Percentiles rank a stretch among this genome's conserved stretches.
phyloP scores from a whole-genome alignment of 805 yeast species.

The Suhomyces sp. region DNA sequence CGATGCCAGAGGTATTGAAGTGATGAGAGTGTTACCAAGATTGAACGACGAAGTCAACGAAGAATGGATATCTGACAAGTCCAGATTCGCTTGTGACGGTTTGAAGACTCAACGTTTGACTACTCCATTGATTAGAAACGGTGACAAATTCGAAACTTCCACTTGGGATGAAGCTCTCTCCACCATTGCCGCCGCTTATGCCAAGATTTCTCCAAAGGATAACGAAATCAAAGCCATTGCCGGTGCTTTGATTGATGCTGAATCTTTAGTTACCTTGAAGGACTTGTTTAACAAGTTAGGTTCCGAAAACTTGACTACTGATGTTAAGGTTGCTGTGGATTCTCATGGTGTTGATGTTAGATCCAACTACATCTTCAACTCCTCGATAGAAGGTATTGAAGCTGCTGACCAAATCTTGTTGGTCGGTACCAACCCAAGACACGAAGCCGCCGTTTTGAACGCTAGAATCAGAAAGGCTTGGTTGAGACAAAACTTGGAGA shows the following conservation, averaged over 20 bases:
- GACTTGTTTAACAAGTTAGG: slow-evolving; percentile 74
- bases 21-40: slow-evolving; percentile 83
- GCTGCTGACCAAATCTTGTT: slow-evolving; percentile 78
- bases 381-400: slow-evolving; percentile 75
- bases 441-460: slow-evolving; percentile 85
- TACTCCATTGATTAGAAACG: slow-evolving; percentile 70
- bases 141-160: slow-evolving; percentile 65
- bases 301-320: slow-evolving; percentile 77
- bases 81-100: slow-evolving; percentile 84
- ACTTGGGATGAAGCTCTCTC: slow-evolving; percentile 87
- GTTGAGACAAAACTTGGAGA: slow-evolving; percentile 64
- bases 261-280: slow-evolving; percentile 76
- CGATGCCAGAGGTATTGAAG: slow-evolving; percentile 83
- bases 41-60: slow-evolving; percentile 83
- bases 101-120: slow-evolving; percentile 83
- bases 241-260: slow-evolving; percentile 82
- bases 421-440: slow-evolving; percentile 85
- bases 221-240: slow-evolving; percentile 78
- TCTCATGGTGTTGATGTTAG: slow-evolving; percentile 72
- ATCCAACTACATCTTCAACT: slow-evolving; percentile 76
- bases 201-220: slow-evolving; percentile 53
- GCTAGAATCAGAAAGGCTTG: slow-evolving; percentile 80
- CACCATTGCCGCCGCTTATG: slow-evolving; percentile 61
- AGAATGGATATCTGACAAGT: slow-evolving; percentile 89
- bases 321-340: slow-evolving; percentile 53